Conservation (phyloP, 768 basidiomycete species). For the Jaapia argillacea region DNA sequence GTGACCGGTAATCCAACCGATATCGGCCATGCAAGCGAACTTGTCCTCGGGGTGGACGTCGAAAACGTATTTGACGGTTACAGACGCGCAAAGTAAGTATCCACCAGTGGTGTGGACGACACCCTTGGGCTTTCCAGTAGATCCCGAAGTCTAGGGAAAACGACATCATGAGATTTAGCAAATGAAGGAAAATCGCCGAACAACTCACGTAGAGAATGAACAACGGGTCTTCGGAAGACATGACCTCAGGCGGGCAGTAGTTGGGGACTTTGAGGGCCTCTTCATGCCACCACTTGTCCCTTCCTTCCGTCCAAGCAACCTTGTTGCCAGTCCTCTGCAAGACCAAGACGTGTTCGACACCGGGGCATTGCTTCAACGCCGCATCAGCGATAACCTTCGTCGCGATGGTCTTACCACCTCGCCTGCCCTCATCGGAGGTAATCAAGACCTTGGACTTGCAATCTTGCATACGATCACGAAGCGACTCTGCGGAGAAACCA, state of each 20-base stretch:
- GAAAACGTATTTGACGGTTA: constrained; percentile 96
- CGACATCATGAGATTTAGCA: constrained; percentile 6
- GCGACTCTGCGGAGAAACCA: constrained; percentile 91
- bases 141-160: constrained; percentile 70
- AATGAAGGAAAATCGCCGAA: neutral
- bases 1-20: constrained; percentile 99
- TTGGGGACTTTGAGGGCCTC: constrained; percentile 73
- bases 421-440: constrained; percentile 88
- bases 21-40: constrained; percentile 97
- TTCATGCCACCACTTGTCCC: constrained; percentile 97
- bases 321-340: constrained; percentile 78
- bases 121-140: constrained; percentile 95
- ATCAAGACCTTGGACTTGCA: constrained; percentile 88
- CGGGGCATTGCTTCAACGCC: constrained; percentile 75
- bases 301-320: constrained; percentile 70
- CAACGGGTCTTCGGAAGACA: constrained; percentile 90
- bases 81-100: constrained; percentile 84
- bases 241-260: constrained; percentile 83
- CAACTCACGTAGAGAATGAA: constrained; percentile 98
- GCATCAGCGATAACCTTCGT: constrained; percentile 91
- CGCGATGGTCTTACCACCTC: constrained; percentile 92
- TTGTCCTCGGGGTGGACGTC: constrained; percentile 95
- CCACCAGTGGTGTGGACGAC: constrained; percentile 86
- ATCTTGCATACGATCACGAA: constrained; percentile 87
- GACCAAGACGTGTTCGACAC: constrained; percentile 86